These are phyloP conservation scores for Viridothelium virens DNA, from an alignment of 495 filamentous ascomycete genomes.

Conservation along the genomic window DNA sequence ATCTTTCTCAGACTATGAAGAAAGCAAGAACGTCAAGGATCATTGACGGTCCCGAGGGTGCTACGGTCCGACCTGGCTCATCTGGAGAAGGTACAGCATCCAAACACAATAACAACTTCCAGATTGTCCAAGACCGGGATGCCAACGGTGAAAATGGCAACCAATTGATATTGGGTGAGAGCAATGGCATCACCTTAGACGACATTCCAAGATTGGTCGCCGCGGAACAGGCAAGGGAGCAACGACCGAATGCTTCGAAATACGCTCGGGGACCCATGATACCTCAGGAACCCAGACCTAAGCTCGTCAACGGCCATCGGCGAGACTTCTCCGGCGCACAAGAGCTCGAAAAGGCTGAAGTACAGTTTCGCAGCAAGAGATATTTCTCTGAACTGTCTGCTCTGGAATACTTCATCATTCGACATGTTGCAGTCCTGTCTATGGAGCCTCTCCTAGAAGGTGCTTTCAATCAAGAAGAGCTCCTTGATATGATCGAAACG, in stretches of 20 bases:
- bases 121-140: constrained; percentile 83
- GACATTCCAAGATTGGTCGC: constrained; percentile 97
- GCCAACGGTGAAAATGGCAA: constrained; percentile 61
- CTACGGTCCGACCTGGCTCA: constrained; percentile 68
- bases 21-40: constrained; percentile 86
- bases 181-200: constrained; percentile 86
- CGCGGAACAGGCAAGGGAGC: constrained; percentile 87
- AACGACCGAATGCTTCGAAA: constrained; percentile 73
- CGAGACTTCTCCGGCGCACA: constrained; percentile 65
- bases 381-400: constrained; percentile 97
- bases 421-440: constrained; percentile 86
- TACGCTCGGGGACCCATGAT: constrained; percentile 71
- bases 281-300: constrained; percentile 56
- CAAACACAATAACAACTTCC: constrained; percentile 48
- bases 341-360: constrained; percentile 47
- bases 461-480: constrained; percentile 85
- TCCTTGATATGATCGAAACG: constrained; percentile 90
- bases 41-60: constrained; percentile 81
- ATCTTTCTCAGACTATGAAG: constrained; percentile 81
- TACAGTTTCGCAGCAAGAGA: constrained; percentile 47
- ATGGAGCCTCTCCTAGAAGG: constrained; percentile 91
- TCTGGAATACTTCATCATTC: constrained; percentile 93
- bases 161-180: constrained; percentile 76
- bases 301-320: constrained; percentile 65
- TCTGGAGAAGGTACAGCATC: constrained; percentile 55